Conservation (phyloP, 805 yeast species). For the Barnettozyma salicaria region DNA sequence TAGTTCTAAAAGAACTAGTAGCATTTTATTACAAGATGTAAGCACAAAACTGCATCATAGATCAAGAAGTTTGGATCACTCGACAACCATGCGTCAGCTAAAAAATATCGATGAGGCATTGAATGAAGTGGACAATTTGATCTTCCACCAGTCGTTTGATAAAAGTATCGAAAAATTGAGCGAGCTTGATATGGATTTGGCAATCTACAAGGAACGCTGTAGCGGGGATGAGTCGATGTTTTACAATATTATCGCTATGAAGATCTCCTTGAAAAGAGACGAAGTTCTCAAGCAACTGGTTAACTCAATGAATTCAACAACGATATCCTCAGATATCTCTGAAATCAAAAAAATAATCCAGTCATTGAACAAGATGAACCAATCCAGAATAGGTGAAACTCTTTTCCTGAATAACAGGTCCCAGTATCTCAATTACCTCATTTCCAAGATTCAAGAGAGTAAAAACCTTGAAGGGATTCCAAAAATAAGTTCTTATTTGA, state of each 20-base stretch:
- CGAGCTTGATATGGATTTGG: constrained; percentile 30
- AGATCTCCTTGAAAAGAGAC: constrained; percentile 29
- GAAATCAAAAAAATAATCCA: constrained; percentile 24
- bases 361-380: constrained; percentile 36
- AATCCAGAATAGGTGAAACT: constrained; percentile 43
- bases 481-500: constrained; percentile 40
- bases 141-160: constrained; percentile 54
- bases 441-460: constrained; percentile 37
- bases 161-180: constrained; percentile 33
- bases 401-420: constrained; percentile 44
- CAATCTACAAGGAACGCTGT: constrained; percentile 12
- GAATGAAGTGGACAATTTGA: constrained; percentile 62
- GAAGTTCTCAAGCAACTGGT: constrained; percentile 30
- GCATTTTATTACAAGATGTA: constrained; percentile 45
- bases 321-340: constrained; percentile 22
- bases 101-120: constrained; percentile 52
- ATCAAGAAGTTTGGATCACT: constrained; percentile 44
- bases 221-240: constrained; percentile 27
- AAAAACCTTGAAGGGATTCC: constrained; percentile 46
- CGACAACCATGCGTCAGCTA: constrained; percentile 38
- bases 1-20: constrained; percentile 27
- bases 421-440: constrained; percentile 39
- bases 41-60: constrained; percentile 58
- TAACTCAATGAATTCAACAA: constrained; percentile 25
- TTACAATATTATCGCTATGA: constrained; percentile 30